These are phyloP conservation scores for Corynascus novoguineensis DNA, from an alignment of 495 filamentous ascomycete genomes.

Conservation along the genomic window DNA sequence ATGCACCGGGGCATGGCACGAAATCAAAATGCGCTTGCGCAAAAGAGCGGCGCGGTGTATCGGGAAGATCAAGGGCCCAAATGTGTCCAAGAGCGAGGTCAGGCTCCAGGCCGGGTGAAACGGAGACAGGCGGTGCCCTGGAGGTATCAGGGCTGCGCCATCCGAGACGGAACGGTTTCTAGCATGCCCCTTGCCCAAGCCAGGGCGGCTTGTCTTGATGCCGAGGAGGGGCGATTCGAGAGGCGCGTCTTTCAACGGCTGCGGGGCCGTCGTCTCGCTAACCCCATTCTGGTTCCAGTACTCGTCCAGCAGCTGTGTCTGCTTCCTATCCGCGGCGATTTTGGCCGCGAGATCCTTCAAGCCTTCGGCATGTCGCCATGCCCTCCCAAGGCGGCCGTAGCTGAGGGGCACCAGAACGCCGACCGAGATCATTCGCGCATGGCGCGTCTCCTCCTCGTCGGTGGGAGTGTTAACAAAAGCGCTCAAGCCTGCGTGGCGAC, in stretches of 20 bases:
- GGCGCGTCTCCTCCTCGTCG: conserved; percentile 65
- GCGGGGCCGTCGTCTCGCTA: conserved; percentile 41
- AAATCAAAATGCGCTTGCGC: conserved; percentile 81
- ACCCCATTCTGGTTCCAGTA: conserved; percentile 71
- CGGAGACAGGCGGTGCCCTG: conserved; percentile 65
- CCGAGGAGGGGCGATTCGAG: conserved; percentile 46
- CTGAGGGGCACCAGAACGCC: conserved; percentile 82
- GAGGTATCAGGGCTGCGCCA: conserved; percentile 55
- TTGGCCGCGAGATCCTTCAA: conserved; percentile 66
- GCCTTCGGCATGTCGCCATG: conserved; percentile 78
- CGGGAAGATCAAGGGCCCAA: conserved; percentile 87
- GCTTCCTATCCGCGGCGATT: conserved; percentile 48
- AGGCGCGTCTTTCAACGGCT: conserved; percentile 51
- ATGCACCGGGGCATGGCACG: conserved; percentile 78
- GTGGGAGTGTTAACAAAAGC: conserved; percentile 85
- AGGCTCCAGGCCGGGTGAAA: conserved; percentile 85
- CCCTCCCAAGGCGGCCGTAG: conserved; percentile 78
- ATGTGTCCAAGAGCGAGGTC: conserved; percentile 65
- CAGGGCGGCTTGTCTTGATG: conserved; percentile 27
- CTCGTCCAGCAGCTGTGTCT: conserved; percentile 60
- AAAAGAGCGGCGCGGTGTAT: conserved; percentile 83
- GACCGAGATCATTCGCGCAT: conserved; percentile 88
- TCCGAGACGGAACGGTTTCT: conserved; percentile 57
- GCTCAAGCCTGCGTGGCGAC: conserved; percentile 78
- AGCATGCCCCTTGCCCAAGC: conserved; percentile 37